phyloP scores from a whole-genome alignment of 345 rosid species.

The Mallotus nudiflorus region DNA sequence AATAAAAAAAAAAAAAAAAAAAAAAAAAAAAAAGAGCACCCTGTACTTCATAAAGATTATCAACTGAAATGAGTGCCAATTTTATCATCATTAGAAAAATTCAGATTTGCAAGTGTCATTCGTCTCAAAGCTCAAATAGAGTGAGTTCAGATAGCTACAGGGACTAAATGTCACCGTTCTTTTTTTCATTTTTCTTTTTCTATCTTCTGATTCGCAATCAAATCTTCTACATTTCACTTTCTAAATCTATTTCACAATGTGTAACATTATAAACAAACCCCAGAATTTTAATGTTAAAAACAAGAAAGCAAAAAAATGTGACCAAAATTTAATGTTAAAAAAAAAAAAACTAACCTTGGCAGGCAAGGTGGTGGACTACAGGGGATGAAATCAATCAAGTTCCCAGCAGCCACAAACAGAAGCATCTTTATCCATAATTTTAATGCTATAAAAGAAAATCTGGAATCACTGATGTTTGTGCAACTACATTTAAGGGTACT shows the following conservation, averaged over 20 bases:
- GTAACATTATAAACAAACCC: slow-evolving; percentile 1
- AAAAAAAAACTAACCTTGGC: slow-evolving; percentile 10
- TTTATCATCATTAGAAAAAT: neutral
- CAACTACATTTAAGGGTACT: slow-evolving; percentile 27
- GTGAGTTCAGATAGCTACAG: slow-evolving; percentile 1
- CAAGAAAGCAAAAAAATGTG: slow-evolving; percentile 1
- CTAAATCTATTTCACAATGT: slow-evolving; percentile 3
- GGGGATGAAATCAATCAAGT: neutral
- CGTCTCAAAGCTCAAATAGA: neutral
- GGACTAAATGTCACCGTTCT: neutral
- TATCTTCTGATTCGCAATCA: neutral
- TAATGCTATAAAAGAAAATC: slow-evolving; percentile 72
- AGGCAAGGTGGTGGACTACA: slow-evolving; percentile 2
- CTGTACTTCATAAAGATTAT: neutral
- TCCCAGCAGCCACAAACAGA: neutral
- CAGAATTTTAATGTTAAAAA: neutral
- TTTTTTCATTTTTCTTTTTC: neutral
- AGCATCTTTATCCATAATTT: neutral
- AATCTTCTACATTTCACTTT: neutral
- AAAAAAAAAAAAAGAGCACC: no score
- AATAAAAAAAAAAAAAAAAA: no score
- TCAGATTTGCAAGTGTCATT: neutral
- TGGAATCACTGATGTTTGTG: slow-evolving; percentile 51
- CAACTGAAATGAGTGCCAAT: neutral
- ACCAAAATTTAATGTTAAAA: neutral